Conservation (phyloP, 2,329 filamentous ascomycete species). For the Falciphora oryzae region DNA sequence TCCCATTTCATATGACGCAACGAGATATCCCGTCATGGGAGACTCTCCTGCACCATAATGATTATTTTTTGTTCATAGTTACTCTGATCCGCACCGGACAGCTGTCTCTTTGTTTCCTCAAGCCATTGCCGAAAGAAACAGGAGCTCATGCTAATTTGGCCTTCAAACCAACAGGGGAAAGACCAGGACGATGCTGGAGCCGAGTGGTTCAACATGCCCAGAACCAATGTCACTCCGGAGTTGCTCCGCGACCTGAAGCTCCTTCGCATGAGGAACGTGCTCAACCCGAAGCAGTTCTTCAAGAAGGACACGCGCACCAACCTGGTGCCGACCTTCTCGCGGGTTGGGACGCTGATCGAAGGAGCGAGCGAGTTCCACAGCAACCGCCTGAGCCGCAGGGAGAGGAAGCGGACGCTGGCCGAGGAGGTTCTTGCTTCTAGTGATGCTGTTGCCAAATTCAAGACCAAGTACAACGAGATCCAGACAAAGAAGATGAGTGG, state of each 20-base stretch:
- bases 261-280: constrained; percentile 78
- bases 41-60: constrained; percentile 60
- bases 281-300: constrained; percentile 87
- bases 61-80: constrained; percentile 61
- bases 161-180: constrained; percentile 18
- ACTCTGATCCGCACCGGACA: constrained; percentile 50
- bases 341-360: constrained; percentile 82
- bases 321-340: constrained; percentile 73
- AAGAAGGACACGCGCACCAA: constrained; percentile 75
- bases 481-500: constrained; percentile 78
- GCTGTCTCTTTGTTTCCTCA: constrained; percentile 17
- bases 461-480: constrained; percentile 80
- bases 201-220: constrained; percentile 83
- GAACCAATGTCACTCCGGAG: constrained; percentile 76
- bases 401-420: constrained; percentile 79
- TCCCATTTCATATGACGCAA: constrained; percentile 67
- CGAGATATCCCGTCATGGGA: constrained; percentile 74
- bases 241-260: constrained; percentile 79
- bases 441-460: constrained; percentile 64
- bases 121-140: constrained; percentile 12
- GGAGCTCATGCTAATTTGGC: constrained; percentile 16
- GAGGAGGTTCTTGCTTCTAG: constrained; percentile 74
- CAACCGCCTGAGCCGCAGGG: constrained; percentile 74
- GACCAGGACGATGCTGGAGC: constrained; percentile 59
- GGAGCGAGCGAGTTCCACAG: constrained; percentile 85